Conservation (phyloP, 2,329 filamentous ascomycete genomes). For the Talaromyces sp. region DNA sequence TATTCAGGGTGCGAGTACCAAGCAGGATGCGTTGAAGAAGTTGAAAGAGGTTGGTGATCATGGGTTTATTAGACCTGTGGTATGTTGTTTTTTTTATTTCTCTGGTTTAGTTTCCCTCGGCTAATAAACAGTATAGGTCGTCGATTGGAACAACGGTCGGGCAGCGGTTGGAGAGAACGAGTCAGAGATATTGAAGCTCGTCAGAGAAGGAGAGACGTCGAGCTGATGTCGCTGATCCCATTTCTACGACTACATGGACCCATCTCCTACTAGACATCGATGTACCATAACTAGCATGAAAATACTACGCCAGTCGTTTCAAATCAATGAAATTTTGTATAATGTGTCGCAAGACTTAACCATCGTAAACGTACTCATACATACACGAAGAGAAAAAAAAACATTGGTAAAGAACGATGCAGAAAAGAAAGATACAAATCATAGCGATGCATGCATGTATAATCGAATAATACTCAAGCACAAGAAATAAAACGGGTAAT, state of each 20-base stretch:
- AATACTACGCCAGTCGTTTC: neutral
- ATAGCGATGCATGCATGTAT: neutral
- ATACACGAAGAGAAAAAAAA: slow-evolving; percentile 6
- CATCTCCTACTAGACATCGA: neutral
- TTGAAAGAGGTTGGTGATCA: slow-evolving; percentile 63
- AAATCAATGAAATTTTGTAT: neutral
- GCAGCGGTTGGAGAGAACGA: slow-evolving; percentile 73
- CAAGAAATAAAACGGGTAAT: neutral
- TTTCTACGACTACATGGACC: neutral
- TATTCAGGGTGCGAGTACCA: slow-evolving; percentile 67
- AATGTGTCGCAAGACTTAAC: neutral
- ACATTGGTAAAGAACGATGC: neutral
- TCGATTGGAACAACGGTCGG: slow-evolving; percentile 92
- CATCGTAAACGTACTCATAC: slow-evolving; percentile 12
- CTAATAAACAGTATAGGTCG: slow-evolving; percentile 43
- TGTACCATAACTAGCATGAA: neutral
- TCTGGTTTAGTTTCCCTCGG: neutral
- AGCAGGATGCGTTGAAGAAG: slow-evolving; percentile 73
- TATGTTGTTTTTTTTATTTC: slow-evolving; percentile 43
- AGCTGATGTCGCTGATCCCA: neutral
- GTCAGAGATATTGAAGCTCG: slow-evolving; percentile 81
- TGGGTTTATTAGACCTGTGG: slow-evolving; percentile 71
- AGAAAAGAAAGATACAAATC: neutral
- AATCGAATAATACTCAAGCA: neutral
- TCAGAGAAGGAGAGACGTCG: slow-evolving; percentile 33